Base-by-base conservation (phyloP, 2,329 filamentous ascomycete genomes). In the Claviceps capensis region DNA sequence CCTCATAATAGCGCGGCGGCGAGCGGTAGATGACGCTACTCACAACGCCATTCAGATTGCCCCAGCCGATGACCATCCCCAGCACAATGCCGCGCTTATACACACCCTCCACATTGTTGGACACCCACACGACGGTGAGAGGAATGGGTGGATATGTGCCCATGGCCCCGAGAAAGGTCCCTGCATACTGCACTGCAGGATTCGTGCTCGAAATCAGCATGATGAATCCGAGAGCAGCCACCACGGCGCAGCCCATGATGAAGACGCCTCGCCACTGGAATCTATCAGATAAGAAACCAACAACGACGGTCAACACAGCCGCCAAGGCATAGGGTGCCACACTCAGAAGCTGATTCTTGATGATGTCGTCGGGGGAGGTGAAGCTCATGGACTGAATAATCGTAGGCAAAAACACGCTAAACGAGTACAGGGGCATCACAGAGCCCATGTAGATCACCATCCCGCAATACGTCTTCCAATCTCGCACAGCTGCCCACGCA, bases 1-100 rank as follows among this genome's bases (percentile, higher is more conserved):
- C 90, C 1, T 81, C 73, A 41, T 77, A 77, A 68, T 81, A 95
- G 26, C 76, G 74, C 5, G 84, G 87, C 55, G 69, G 59, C 62
- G 80, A 72, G 55, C 76, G 70, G 60, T 88, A 95, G 59, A 95
- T 88, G 64, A 95, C 95, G 57, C 78, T 83, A 60, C 76, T 81
- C 55, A 95, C 85, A 23, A 95, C 80, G 40, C 90, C 89, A 63
- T 94, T 95, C 44, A 96, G 71, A 63, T 96, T 95, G 36, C 90
- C 90, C 87, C 88, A 95, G 23, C 85, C 89, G 54, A 96, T 94
- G 50, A 95, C 85, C 56, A 95, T 82, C 0, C 90, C 90, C 0
- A 96, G 69, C 0, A 87, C 87, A 17, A 95, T 84, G 38, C 89
- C 90, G 37, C 90, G 81, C 72, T 95, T 95, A 69, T 95, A 95